Conservation (phyloP, 176 grass and related monocot species). For the Rhynchospora breviuscula region DNA sequence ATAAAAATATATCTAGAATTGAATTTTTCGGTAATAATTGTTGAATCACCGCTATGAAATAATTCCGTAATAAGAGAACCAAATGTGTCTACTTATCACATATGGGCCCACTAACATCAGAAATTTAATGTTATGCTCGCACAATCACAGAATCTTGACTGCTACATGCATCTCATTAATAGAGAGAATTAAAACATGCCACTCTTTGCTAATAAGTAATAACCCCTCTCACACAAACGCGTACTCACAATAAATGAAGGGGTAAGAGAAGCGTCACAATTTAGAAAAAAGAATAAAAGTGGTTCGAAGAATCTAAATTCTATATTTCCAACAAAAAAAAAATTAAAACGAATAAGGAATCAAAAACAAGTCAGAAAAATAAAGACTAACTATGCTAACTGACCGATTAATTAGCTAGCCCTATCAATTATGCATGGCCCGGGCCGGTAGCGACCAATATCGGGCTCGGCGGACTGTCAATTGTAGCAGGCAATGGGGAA, state of each 20-base stretch:
- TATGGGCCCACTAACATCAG: background rate
- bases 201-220: background rate
- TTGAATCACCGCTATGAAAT: too few relatives aligned
- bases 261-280: background rate
- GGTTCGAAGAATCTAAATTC: slow-evolving; percentile 5
- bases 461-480: slow-evolving; percentile 35
- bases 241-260: background rate
- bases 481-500: background rate
- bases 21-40: too few relatives aligned
- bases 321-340: background rate
- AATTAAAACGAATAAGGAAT: background rate
- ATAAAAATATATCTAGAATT: too few relatives aligned
- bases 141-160: background rate
- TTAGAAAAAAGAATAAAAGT: background rate
- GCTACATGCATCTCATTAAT: background rate
- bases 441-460: slow-evolving; percentile 21
- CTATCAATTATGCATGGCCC: slow-evolving; percentile 26
- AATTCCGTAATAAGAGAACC: too few relatives aligned
- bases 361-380: slow-evolving; percentile 27
- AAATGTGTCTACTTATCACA: background rate
- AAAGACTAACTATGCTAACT: background rate
- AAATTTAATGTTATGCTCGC: background rate
- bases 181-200: background rate
- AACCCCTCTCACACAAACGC: background rate
- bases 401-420: background rate